Conservation (phyloP, 2,329 filamentous ascomycete genomes). For the Pseudogymnoascus sp. region DNA sequence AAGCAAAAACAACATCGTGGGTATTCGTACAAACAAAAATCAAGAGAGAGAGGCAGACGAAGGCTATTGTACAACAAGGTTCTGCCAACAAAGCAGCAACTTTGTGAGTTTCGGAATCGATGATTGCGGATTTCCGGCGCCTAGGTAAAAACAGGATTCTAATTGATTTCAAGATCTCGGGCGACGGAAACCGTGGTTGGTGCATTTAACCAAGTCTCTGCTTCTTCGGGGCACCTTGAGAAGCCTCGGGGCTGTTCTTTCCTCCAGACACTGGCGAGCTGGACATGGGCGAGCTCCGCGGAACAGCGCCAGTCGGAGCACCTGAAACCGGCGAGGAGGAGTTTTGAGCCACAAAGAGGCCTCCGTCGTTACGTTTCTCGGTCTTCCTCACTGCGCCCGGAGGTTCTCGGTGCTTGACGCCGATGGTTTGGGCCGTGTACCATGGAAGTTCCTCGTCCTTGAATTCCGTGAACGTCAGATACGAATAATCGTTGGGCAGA, state of each 20-base stretch:
- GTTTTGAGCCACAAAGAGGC: neutral
- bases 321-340: neutral
- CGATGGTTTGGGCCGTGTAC: slow-evolving; percentile 21
- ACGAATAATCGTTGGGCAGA: slow-evolving; percentile 23
- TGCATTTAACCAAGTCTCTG: neutral
- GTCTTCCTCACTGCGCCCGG: neutral
- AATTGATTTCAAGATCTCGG: neutral
- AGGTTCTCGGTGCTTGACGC: neutral
- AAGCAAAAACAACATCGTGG: neutral
- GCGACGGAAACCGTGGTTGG: neutral
- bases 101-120: neutral
- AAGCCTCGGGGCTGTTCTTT: neutral
- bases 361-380: neutral
- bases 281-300: neutral
- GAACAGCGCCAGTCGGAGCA: neutral
- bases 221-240: neutral
- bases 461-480: slow-evolving; percentile 54
- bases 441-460: slow-evolving; percentile 54
- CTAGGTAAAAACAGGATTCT: neutral
- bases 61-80: neutral
- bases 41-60: neutral
- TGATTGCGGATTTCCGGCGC: neutral
- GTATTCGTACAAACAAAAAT: neutral
- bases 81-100: neutral
- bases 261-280: neutral